These are phyloP conservation scores for Piper betle DNA, from an alignment of 164 flowering plant species.

Conservation along the genomic window DNA sequence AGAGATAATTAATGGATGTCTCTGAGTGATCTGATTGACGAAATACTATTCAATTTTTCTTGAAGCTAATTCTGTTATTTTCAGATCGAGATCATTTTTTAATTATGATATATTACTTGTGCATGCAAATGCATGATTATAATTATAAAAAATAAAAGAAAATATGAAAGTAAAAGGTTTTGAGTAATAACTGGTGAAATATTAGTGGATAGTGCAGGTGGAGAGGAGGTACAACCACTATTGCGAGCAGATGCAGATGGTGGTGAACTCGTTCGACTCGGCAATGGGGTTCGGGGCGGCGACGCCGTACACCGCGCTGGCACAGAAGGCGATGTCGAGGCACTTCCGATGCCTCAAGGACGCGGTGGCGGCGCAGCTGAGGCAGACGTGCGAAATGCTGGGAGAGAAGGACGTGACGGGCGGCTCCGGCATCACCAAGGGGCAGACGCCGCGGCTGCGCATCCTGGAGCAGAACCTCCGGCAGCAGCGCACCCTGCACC, in stretches of 20 bases:
- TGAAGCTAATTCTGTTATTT: too few species aligned
- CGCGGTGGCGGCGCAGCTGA: slow-evolving; percentile 62
- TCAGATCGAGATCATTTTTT: too few species aligned
- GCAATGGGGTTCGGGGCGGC: slow-evolving; percentile 95
- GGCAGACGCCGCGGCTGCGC: slow-evolving; percentile 87
- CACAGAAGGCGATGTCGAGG: slow-evolving; percentile 95
- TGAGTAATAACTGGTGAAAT: not conserved
- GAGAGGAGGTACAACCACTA: slow-evolving; percentile 85
- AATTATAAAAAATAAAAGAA: too few species aligned
- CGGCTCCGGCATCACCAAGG: slow-evolving; percentile 59
- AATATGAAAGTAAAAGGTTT: too few species aligned
- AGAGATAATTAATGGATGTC: too few species aligned
- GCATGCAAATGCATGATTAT: too few species aligned
- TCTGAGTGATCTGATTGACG: too few species aligned
- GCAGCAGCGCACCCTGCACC: slow-evolving; percentile 80
- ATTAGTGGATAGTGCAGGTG: slow-evolving; percentile 36
- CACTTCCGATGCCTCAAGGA: slow-evolving; percentile 93
- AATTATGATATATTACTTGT: too few species aligned
- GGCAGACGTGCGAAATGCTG: slow-evolving; percentile 64
- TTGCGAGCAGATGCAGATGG: slow-evolving; percentile 94
- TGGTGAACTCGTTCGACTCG: slow-evolving; percentile 85
- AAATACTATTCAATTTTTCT: too few species aligned
- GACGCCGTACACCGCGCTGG: slow-evolving; percentile 73
- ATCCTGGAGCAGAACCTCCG: slow-evolving; percentile 81
- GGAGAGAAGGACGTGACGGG: slow-evolving; percentile 77